Evolutionary conservation across 2,329 filamentous ascomycete species (phyloP).

Genomic region (Alternaria triticina): DNA sequence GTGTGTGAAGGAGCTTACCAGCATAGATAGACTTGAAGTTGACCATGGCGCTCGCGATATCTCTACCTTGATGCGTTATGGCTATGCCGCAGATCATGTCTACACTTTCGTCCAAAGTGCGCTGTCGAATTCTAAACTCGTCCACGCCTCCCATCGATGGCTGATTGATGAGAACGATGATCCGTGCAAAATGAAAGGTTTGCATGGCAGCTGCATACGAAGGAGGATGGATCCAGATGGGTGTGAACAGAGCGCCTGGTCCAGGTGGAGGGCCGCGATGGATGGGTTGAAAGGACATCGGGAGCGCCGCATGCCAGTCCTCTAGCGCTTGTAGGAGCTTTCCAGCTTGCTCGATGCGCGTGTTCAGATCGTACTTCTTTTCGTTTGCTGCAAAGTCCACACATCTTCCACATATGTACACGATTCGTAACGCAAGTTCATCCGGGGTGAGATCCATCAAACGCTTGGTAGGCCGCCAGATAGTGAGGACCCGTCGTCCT

Average conservation of each 20-base stretch:
- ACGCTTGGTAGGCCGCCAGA: conserved; percentile 62
- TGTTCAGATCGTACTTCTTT: conserved; percentile 51
- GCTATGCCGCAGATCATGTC: conserved; percentile 60
- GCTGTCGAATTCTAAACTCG: conserved; percentile 55
- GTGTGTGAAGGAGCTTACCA: conserved; percentile 23
- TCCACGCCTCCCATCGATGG: conserved; percentile 58
- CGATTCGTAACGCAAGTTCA: conserved; percentile 61
- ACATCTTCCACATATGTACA: conserved; percentile 63
- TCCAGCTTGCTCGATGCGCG: conserved; percentile 56
- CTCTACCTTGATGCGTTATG: conserved; percentile 44
- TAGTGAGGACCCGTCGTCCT: conserved; percentile 61
- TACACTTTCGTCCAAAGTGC: conserved; percentile 55
- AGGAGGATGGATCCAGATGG: conserved; percentile 40
- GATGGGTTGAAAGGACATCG: conserved; percentile 54
- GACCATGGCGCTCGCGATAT: conserved; percentile 36
- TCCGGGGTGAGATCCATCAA: conserved; percentile 58
- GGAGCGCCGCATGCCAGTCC: conserved; percentile 57
- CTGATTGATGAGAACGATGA: conserved; percentile 61
- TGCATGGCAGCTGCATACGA: conserved; percentile 56
- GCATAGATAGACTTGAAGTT: conserved; percentile 40
- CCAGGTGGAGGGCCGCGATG: conserved; percentile 34
- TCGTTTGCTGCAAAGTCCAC: conserved; percentile 66
- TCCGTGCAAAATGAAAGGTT: conserved; percentile 59
- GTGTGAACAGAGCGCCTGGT: conserved; percentile 20
- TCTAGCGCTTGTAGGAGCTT: conserved; percentile 57